Evolutionary conservation across 2,329 filamentous ascomycete species (phyloP), one percentile per base, ranked within the genome.

Genomic region (Neodidymelliopsis sp.): DNA sequence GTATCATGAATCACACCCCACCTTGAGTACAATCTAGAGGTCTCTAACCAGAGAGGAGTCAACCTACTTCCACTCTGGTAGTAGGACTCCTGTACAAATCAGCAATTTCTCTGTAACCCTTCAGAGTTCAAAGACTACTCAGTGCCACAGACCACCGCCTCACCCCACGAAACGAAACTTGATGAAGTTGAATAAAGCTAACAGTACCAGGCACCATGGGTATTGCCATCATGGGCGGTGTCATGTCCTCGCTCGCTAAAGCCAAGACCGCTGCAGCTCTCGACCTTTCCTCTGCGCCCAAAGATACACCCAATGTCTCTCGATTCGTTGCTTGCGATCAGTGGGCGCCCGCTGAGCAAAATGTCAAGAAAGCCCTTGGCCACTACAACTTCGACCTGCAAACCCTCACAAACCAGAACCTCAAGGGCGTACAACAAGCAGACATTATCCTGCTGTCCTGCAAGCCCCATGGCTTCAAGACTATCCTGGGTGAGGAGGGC

Each of bases 301-400:
- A 73, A 46, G 70, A 74, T 37, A 51, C 64, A 51, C 54, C 68
- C 67, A 63, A 70, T 25, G 90, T 91, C 6, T 83, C 83, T 9
- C 84, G 81, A 62, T 95, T 95, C 80, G 86, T 93, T 63, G 90
- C 90, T 55, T 93, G 89, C 72, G 89, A 95, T 46, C 83, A 86
- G 45, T 84, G 86, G 46, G 77, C 81, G n/a, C 81, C 86, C 60
- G 85, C 86, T 46, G 88, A 85, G 54, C 83, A 87, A 67, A 83
- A 84, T 53, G 85, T 95, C 61, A 83, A 83, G 67, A 75, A 81
- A 24, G 83, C 84, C 6, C 81, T 95, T 8, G 79, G 80, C 66
- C 78, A 83, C 57, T 85, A 90, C 75, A 77, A 81, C 23, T 78
- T 80, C 20, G 74, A 80, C 7, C 78, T 94, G 38, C 84, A 81